phyloP scores from a whole-genome alignment of 2,329 filamentous ascomycete species.

The Grosmannia serpens region DNA sequence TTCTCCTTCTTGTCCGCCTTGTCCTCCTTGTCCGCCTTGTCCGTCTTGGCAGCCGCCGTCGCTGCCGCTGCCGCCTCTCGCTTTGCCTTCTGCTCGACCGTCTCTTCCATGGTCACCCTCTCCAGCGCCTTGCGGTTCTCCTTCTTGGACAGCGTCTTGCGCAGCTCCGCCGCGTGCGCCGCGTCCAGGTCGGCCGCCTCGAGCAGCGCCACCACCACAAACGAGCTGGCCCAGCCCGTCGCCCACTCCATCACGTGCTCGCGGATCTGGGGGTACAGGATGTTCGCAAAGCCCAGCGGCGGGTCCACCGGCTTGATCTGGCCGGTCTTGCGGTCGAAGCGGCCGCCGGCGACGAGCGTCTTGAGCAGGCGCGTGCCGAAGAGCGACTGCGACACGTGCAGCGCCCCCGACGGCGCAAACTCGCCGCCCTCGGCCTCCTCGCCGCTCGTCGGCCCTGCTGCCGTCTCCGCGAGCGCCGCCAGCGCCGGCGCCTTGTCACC shows the following conservation, averaged over 20 bases:
- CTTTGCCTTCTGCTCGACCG: slow-evolving; percentile 36
- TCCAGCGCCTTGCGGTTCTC: slow-evolving; percentile 62
- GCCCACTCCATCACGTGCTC: slow-evolving; percentile 72
- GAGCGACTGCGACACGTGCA: slow-evolving; percentile 49
- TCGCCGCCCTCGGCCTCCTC: not conserved
- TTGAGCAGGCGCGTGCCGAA: slow-evolving; percentile 78
- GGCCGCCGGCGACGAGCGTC: slow-evolving; percentile 78
- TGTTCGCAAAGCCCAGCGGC: slow-evolving; percentile 65
- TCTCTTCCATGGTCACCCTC: slow-evolving; percentile 52
- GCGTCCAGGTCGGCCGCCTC: slow-evolving; percentile 67
- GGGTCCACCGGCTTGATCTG: slow-evolving; percentile 61
- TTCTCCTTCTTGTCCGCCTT: slow-evolving; percentile 32
- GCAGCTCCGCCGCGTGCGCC: slow-evolving; percentile 51
- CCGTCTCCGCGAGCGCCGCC: slow-evolving; percentile 53
- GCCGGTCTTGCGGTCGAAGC: slow-evolving; percentile 66
- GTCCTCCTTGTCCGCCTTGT: slow-evolving; percentile 36
- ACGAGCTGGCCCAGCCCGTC: slow-evolving; percentile 64
- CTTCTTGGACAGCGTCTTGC: slow-evolving; percentile 60
- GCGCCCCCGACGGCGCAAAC: slow-evolving; percentile 21
- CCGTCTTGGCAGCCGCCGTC: slow-evolving; percentile 29
- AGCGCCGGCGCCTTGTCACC: slow-evolving; percentile 70
- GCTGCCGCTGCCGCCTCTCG: slow-evolving; percentile 30
- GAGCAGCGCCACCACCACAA: slow-evolving; percentile 70
- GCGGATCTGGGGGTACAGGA: slow-evolving; percentile 74
- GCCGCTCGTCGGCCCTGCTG: slow-evolving; percentile 38